These are phyloP conservation scores for Penicillium palitans DNA, from an alignment of 2,329 filamentous ascomycete genomes.

Conservation along the genomic window DNA sequence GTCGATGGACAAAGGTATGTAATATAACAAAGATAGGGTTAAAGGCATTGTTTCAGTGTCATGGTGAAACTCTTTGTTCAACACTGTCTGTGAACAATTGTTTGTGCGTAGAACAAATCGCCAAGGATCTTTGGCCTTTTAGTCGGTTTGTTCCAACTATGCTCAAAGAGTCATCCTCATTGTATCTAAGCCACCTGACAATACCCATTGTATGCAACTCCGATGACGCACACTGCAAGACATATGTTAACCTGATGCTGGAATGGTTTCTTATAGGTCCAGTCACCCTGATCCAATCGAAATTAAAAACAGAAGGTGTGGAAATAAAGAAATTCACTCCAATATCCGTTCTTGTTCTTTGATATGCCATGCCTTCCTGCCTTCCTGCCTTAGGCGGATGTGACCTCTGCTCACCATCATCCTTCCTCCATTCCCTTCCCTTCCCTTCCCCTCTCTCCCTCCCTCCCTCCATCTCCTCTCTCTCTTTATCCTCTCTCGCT, in stretches of 20 bases:
- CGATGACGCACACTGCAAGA: not conserved
- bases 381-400: not conserved
- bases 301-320: not conserved
- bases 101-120: not conserved
- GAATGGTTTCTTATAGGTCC: not conserved
- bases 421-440: too few species aligned
- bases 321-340: not conserved
- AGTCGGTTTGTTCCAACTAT: not conserved
- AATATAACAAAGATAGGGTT: not conserved
- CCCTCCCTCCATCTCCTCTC: not conserved
- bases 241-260: not conserved
- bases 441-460: not conserved
- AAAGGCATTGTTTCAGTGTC: not conserved
- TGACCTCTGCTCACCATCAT: not conserved
- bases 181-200: not conserved
- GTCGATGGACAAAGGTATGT: constrained; percentile 1
- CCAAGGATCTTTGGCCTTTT: not conserved
- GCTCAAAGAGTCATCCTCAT: not conserved
- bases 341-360: not conserved
- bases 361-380: not conserved
- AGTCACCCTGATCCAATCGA: not conserved
- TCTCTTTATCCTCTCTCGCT: too few species aligned
- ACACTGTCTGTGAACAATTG: not conserved
- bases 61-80: not conserved
- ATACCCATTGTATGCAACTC: not conserved